Conservation (phyloP, 768 basidiomycete species). For the Russula brevipes region DNA sequence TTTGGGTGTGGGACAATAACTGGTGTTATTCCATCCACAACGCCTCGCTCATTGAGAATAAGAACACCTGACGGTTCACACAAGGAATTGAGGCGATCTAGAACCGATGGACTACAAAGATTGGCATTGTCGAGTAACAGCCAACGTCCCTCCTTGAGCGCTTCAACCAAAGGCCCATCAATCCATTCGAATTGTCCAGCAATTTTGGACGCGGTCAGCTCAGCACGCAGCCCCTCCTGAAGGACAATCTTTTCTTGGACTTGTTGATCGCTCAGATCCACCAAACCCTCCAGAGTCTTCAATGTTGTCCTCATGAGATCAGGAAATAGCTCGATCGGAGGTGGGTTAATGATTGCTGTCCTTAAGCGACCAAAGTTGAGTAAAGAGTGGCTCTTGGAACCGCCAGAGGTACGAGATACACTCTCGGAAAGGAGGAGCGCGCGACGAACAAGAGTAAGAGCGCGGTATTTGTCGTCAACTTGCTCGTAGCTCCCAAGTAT, state of each 20-base stretch:
- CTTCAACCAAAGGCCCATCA: slow-evolving; percentile 84
- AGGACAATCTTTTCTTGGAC: slow-evolving; percentile 11
- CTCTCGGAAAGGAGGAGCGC: slow-evolving; percentile 38
- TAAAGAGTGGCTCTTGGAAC: slow-evolving; percentile 12
- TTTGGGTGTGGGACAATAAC: slow-evolving; percentile 75
- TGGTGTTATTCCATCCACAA: slow-evolving; percentile 70
- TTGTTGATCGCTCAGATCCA: slow-evolving; percentile 10
- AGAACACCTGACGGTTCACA: slow-evolving; percentile 83
- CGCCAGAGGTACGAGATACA: slow-evolving; percentile 35
- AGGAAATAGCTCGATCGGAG: neutral
- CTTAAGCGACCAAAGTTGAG: slow-evolving; percentile 4
- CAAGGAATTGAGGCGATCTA: slow-evolving; percentile 94
- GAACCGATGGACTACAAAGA: slow-evolving; percentile 88
- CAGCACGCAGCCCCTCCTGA: slow-evolving; percentile 9
- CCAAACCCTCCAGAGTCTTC: slow-evolving; percentile 32
- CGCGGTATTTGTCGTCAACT: slow-evolving; percentile 50
- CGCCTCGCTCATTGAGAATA: slow-evolving; percentile 85
- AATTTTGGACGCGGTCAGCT: slow-evolving; percentile 29
- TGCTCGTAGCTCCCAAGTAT: slow-evolving; percentile 96
- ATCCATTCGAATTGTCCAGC: slow-evolving; percentile 84
- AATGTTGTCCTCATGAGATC: slow-evolving; percentile 30
- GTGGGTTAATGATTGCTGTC: neutral
- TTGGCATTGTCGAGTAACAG: slow-evolving; percentile 89
- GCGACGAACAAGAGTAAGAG: slow-evolving; percentile 37
- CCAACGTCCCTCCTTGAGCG: slow-evolving; percentile 87